These are phyloP conservation scores for Pichia sp. DNA, from an alignment of 1,139 yeast genomes.

Conservation along the genomic window DNA sequence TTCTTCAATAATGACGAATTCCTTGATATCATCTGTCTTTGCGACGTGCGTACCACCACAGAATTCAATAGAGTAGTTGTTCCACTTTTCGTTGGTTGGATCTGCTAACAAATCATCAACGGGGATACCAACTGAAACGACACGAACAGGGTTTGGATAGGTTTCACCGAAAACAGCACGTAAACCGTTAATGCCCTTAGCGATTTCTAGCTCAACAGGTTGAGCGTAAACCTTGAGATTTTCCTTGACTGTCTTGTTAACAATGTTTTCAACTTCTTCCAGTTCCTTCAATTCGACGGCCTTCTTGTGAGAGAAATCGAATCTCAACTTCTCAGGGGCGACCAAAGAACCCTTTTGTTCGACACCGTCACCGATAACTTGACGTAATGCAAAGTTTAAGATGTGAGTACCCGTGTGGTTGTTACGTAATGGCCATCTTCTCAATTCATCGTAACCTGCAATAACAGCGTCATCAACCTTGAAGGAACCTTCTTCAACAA, in stretches of 20 bases:
- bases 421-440: conserved; percentile 96
- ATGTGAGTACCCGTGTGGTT: conserved; percentile 99
- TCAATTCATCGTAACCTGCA: conserved; percentile 84
- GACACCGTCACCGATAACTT: conserved; percentile 77
- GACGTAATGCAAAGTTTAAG: conserved; percentile 80
- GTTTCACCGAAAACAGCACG: conserved; percentile 99
- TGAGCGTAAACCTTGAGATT: conserved; percentile 71
- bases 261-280: conserved; percentile 64
- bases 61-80: conserved; percentile 75
- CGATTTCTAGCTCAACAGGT: conserved; percentile 70
- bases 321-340: conserved; percentile 89
- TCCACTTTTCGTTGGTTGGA: conserved; percentile 73
- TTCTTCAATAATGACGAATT: conserved; percentile 84
- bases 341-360: conserved; percentile 98
- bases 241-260: conserved; percentile 62
- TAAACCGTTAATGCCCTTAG: conserved; percentile 71
- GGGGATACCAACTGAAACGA: conserved; percentile 89
- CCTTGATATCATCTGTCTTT: conserved; percentile 89
- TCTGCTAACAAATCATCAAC: conserved; percentile 70
- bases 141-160: conserved; percentile 98
- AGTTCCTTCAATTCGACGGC: conserved; percentile 68
- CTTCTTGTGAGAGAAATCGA: conserved; percentile 91
- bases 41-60: conserved; percentile 99
- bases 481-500: conserved; percentile 67
- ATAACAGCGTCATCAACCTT: conserved; percentile 60